phyloP scores from a whole-genome alignment of 345 rosid species.

The Odontarrhena argentea region DNA sequence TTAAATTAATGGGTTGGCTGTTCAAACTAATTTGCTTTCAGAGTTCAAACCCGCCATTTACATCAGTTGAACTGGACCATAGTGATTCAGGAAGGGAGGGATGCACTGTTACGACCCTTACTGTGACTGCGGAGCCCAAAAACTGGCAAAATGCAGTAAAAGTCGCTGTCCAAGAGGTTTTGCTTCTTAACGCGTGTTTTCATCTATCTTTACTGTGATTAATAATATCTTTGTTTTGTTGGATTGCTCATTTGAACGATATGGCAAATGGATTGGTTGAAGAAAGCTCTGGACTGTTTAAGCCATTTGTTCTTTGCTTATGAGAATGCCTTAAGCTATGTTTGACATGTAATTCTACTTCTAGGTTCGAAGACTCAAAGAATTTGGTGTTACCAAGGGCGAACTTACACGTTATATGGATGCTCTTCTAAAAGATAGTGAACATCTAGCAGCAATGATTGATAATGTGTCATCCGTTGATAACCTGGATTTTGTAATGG shows the following conservation, averaged over 20 bases:
- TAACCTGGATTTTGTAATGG: constrained; percentile 97
- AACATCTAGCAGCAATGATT: constrained; percentile 96
- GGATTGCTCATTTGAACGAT: constrained; percentile 23
- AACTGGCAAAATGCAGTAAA: constrained; percentile 93
- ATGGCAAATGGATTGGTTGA: constrained; percentile 18
- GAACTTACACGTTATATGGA: constrained; percentile 98
- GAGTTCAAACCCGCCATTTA: constrained; percentile 99
- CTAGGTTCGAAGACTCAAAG: constrained; percentile 96
- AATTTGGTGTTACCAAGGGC: constrained; percentile 97
- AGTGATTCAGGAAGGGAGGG: constrained; percentile 99
- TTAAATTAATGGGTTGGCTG: constrained; percentile 6
- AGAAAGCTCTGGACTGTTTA: constrained; percentile 17
- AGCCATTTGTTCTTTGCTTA: constrained; percentile 8
- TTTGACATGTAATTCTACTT: constrained; percentile 33
- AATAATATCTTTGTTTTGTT: constrained; percentile 1
- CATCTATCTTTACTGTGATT: constrained; percentile 6
- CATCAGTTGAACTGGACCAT: constrained; percentile 98
- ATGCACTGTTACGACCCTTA: constrained; percentile 98
- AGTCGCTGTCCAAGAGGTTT: constrained; percentile 98
- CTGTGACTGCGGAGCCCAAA: constrained; percentile 96
- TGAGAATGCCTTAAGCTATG: constrained; percentile 21
- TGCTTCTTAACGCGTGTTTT: constrained; percentile 30
- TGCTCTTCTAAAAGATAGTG: constrained; percentile 95
- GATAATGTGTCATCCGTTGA: constrained; percentile 98
- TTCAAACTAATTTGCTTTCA: constrained; percentile 41